phyloP scores from a whole-genome alignment of 2,329 filamentous ascomycete species.

The Microsporum canis region DNA sequence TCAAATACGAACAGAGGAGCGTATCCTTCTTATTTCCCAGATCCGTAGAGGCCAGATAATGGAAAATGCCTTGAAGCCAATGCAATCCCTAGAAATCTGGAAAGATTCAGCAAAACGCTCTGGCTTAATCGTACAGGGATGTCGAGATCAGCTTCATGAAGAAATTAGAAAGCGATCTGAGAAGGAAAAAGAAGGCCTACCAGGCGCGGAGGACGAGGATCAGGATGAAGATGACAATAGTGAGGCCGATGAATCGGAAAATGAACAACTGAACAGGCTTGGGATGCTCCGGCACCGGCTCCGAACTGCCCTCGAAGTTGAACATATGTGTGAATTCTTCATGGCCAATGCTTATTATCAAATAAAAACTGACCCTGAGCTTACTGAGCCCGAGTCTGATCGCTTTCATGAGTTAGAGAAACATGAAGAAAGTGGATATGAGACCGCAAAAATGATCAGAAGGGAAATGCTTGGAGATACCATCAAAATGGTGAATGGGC shows the following conservation, averaged over 20 bases:
- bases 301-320: conserved; percentile 61
- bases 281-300: conserved; percentile 54
- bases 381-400: conserved; percentile 55
- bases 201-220: conserved; percentile 6
- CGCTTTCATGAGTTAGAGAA: conserved; percentile 56
- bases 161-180: conserved; percentile 29
- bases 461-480: conserved; percentile 60
- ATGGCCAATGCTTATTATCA: conserved; percentile 74
- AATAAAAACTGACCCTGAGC: conserved; percentile 58
- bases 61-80: conserved; percentile 59
- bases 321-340: conserved; percentile 77
- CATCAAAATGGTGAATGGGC: conserved; percentile 46
- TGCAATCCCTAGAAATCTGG: conserved; percentile 62
- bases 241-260: conserved; percentile 26
- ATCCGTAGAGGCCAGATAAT: conserved; percentile 65
- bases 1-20: conserved; percentile 55
- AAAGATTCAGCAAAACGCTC: conserved; percentile 43
- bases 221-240: conserved; percentile 28
- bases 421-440: conserved; percentile 62
- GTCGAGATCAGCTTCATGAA: conserved; percentile 48
- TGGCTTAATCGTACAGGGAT: conserved; percentile 44
- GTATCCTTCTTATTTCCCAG: conserved; percentile 51
- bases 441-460: conserved; percentile 64
- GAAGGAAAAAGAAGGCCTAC: conserved; percentile 11
- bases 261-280: conserved; percentile 37